phyloP scores from a whole-genome alignment of 1,284 basidiomycete species.

The Hemileia vastatrix region DNA sequence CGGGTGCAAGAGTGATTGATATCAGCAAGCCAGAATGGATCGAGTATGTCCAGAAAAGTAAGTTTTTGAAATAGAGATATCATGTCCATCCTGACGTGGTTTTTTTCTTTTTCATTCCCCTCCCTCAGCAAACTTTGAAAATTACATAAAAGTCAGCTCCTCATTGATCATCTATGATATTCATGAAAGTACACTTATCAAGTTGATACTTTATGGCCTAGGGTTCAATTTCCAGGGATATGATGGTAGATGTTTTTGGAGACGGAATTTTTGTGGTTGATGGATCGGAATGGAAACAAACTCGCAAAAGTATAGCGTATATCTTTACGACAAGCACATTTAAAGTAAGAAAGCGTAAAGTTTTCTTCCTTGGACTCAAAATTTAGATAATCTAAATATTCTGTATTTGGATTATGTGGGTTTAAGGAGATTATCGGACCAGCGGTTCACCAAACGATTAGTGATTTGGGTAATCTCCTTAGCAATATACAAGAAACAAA shows the following conservation, averaged over 20 bases:
- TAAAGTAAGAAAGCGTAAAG: background rate
- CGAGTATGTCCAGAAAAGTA: background rate
- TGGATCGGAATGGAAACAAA: slow-evolving; percentile 8
- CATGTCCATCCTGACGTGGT: too few relatives aligned
- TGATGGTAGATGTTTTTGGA: slow-evolving; percentile 16
- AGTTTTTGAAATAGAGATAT: too few relatives aligned
- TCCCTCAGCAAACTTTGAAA: slow-evolving; percentile 6
- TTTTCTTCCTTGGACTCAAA: background rate
- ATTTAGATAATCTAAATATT: background rate
- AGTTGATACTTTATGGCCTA: background rate
- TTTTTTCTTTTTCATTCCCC: background rate
- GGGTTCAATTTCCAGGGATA: background rate
- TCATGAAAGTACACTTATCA: background rate
- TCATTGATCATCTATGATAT: background rate
- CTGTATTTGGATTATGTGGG: too few relatives aligned
- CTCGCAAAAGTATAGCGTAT: background rate
- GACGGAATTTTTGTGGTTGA: slow-evolving; percentile 12
- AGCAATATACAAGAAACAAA: too few relatives aligned
- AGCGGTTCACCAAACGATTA: background rate
- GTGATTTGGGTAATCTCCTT: too few relatives aligned
- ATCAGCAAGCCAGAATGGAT: background rate
- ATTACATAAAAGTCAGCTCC: slow-evolving; percentile 12
- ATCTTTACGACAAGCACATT: slow-evolving; percentile 10
- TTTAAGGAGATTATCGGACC: background rate
- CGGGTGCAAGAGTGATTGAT: background rate